Evolutionary conservation across 2,329 filamentous ascomycete genomes (phyloP).

Genomic region (Nemania abortiva): DNA sequence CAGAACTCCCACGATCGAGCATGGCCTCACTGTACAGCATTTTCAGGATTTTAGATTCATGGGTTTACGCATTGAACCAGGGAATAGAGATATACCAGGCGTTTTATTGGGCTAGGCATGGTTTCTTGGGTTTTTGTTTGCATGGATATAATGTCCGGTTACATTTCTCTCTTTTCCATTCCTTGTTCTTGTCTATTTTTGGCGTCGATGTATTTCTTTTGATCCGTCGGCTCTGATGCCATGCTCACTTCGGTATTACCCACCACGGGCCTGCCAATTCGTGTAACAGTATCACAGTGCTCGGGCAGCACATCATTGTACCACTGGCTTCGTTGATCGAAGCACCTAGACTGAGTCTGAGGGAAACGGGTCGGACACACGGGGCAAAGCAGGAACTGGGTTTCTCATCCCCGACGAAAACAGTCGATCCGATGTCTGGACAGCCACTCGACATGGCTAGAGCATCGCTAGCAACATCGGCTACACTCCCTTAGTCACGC

Average conservation of each 20-base stretch:
- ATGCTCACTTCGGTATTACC: constrained; percentile 18
- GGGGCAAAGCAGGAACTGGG: constrained; percentile 29
- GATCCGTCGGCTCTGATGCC: neutral
- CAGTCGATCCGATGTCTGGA: constrained; percentile 24
- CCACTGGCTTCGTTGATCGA: constrained; percentile 32
- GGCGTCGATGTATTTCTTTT: constrained; percentile 18
- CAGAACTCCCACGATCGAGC: constrained; percentile 17
- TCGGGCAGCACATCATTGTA: constrained; percentile 40
- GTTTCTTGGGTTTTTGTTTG: constrained; percentile 25
- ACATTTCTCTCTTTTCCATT: constrained; percentile 13
- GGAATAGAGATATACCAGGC: constrained; percentile 42
- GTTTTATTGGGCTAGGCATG: constrained; percentile 31
- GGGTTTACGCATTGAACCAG: constrained; percentile 35
- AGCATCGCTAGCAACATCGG: constrained; percentile 29
- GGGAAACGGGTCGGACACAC: constrained; percentile 11
- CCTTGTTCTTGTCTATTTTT: neutral
- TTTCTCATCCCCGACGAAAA: constrained; percentile 22
- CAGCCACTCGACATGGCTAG: constrained; percentile 30
- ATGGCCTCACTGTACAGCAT: constrained; percentile 35
- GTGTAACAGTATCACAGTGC: constrained; percentile 38
- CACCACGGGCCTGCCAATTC: constrained; percentile 36
- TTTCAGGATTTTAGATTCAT: constrained; percentile 27
- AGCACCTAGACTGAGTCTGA: constrained; percentile 27
- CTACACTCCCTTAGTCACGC: constrained; percentile 17
- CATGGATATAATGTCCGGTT: constrained; percentile 29